Evolutionary conservation across 2,329 filamentous ascomycete genomes (phyloP), one percentile per base, ranked within the genome.

Genomic region (Immersiporthe knoxdaviesiana): DNA sequence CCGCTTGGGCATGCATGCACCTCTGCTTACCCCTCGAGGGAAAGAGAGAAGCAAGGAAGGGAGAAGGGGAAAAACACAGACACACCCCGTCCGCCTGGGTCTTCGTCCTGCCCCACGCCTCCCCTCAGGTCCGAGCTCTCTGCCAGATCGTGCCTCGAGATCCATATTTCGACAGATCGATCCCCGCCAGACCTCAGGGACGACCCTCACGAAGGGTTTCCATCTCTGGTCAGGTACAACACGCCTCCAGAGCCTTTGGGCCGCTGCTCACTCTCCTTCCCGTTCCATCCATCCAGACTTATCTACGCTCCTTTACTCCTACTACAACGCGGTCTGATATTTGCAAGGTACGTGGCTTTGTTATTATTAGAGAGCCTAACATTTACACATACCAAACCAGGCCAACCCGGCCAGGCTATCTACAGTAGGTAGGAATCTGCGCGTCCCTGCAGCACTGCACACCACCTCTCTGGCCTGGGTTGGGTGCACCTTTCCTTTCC

Each of bases 161-260:
- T 63, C 35, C 61, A 63, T 63, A 60, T 52, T 52, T 63, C 12
- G 59, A 63, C 41, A 62, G 59, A 63, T 62, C 37, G 35, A 16
- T 30, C 59, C 12, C 37, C 59, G 35, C 35, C 37, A 56, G 16
- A 58, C 68, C 39, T 67, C 68, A 69, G 68, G 68, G 59, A 67
- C 68, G 68, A 69, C 65, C 68, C 65, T 69, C 65, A 64, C 24
- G 63, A 59, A 21, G 30, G 18, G 2, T 4, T 62, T 37, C 32
- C 59, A 18, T n/a, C 21, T 62, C 41, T 47, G n/a, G 39, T 63
- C 61, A 50, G 24, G 41, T 27, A 50, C 61, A 32, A 32, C 59
- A 41, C 27, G 11, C 35, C 14, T 12, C 7, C 41, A 30, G 14
- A 35, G 11, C 18, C 24, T 24, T 8, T 27, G 21, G 24, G 41